These are phyloP conservation scores for Hirsutella minnesotensis DNA, from an alignment of 2,329 filamentous ascomycete species.

Conservation along the genomic window DNA sequence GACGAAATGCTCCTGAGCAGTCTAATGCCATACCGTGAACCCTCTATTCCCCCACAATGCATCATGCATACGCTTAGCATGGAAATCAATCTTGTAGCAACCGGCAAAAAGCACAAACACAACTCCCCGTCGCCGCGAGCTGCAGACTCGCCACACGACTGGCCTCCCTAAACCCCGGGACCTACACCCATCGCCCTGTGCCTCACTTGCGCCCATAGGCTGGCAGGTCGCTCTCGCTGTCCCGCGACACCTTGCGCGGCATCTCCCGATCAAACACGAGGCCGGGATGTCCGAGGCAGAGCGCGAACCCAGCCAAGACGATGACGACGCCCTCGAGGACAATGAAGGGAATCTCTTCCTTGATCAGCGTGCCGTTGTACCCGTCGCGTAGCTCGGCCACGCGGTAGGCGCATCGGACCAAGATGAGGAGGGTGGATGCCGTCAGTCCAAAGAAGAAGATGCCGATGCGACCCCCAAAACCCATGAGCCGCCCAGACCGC, in stretches of 20 bases:
- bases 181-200: too few relatives aligned
- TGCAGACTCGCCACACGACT: too few relatives aligned
- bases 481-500: conserved; percentile 13
- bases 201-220: not conserved
- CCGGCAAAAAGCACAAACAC: too few relatives aligned
- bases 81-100: too few relatives aligned
- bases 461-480: conserved; percentile 17
- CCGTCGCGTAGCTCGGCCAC: conserved; percentile 55
- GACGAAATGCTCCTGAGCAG: too few relatives aligned
- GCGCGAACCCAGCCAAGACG: conserved; percentile 21
- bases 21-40: too few relatives aligned
- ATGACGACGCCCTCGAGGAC: conserved; percentile 35
- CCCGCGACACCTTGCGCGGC: conserved; percentile 7
- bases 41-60: too few relatives aligned
- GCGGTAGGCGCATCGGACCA: conserved; percentile 51
- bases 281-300: conserved; percentile 30
- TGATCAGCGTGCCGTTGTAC: conserved; percentile 43
- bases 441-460: conserved; percentile 41
- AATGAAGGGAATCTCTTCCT: conserved; percentile 39
- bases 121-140: too few relatives aligned
- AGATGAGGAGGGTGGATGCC: conserved; percentile 44
- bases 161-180: too few relatives aligned
- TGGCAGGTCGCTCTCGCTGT: conserved; percentile 7
- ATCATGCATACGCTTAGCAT: too few relatives aligned
- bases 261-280: conserved; percentile 20